Conservation (phyloP, 2,329 filamentous ascomycete genomes). For the Epichloe glyceriae region DNA sequence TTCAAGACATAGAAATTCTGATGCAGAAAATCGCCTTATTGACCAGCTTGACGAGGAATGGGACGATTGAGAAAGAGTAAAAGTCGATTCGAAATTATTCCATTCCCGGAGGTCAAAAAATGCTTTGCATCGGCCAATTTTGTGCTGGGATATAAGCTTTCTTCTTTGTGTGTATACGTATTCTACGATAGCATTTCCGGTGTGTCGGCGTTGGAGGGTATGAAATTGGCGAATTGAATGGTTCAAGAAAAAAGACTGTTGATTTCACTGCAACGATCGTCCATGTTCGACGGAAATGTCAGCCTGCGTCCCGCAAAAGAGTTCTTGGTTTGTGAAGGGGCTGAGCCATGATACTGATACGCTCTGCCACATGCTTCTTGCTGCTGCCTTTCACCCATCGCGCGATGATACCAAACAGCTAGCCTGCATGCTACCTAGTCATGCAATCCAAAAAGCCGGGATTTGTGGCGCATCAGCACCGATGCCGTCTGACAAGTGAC, state of each 20-base stretch:
- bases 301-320: no score
- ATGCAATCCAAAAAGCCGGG: not conserved
- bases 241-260: not conserved
- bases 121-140: not conserved
- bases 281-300: not conserved
- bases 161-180: not conserved
- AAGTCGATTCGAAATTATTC: not conserved
- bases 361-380: not conserved
- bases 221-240: not conserved
- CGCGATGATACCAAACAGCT: not conserved
- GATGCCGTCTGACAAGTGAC: not conserved
- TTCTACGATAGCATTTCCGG: not conserved
- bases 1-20: conserved; percentile 38
- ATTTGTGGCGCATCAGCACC: not conserved
- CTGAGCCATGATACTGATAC: no score
- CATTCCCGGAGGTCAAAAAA: not conserved
- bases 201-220: not conserved
- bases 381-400: no score
- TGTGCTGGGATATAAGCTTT: not conserved
- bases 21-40: conserved; percentile 88
- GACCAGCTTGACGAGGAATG: conserved; percentile 95
- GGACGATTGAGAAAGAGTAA: conserved; percentile 50
- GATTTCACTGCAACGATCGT: no score
- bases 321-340: no score
- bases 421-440: not conserved